These are phyloP conservation scores for Sugiyamaella xylanicola DNA, from an alignment of 1,139 yeast genomes.

Conservation along the genomic window DNA sequence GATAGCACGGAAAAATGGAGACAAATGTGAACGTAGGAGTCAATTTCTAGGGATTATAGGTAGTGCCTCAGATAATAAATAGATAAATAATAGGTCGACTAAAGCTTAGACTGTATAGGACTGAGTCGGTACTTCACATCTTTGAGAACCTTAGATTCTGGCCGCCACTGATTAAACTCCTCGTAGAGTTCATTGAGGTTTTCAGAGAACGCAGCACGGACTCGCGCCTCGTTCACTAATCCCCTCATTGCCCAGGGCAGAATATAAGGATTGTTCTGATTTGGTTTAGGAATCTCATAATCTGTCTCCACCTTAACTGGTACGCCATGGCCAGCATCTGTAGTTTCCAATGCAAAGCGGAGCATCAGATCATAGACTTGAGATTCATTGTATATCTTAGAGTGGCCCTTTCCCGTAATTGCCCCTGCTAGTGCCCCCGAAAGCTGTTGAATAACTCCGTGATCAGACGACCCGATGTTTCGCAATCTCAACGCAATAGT, in stretches of 20 bases:
- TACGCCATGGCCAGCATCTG: constrained; percentile 48
- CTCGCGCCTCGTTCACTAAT: constrained; percentile 56
- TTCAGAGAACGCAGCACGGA: constrained; percentile 45
- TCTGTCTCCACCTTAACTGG: constrained; percentile 35
- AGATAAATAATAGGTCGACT: constrained; percentile 5
- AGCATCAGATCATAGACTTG: constrained; percentile 82
- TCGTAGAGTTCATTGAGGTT: constrained; percentile 64
- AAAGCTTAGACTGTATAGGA: constrained; percentile 50
- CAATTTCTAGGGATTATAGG: too few relatives aligned
- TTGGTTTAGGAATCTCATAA: constrained; percentile 47
- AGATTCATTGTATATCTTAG: constrained; percentile 81
- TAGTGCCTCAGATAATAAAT: background rate
- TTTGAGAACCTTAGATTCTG: constrained; percentile 75
- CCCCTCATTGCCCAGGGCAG: constrained; percentile 95
- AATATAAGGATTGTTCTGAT: constrained; percentile 68
- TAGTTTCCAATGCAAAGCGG: constrained; percentile 73
- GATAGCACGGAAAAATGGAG: too few relatives aligned
- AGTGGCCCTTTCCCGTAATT: constrained; percentile 92
- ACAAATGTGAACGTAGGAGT: too few relatives aligned
- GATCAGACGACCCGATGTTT: constrained; percentile 44
- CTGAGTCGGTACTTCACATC: constrained; percentile 82
- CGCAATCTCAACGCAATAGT: constrained; percentile 47
- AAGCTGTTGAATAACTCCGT: constrained; percentile 66
- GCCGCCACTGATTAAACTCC: constrained; percentile 83
- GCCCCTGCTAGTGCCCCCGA: constrained; percentile 86